Conservation (phyloP, 192 early-diverging fungal genomes). For the Diversispora eburnea region DNA sequence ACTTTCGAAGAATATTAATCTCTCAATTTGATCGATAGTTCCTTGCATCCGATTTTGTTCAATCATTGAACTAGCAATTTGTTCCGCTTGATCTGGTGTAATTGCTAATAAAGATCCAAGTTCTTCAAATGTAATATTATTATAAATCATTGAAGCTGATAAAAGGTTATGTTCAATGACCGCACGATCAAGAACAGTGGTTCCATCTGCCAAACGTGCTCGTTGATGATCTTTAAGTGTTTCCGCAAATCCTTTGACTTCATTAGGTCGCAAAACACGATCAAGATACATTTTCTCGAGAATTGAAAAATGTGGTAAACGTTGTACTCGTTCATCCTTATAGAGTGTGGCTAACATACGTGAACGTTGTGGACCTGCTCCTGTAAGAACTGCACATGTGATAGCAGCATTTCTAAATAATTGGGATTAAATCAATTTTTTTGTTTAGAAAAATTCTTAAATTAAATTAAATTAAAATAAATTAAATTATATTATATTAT, state of each 20-base stretch:
- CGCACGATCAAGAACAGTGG: slow-evolving; percentile 83
- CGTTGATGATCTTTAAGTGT: slow-evolving; percentile 76
- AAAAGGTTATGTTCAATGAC: slow-evolving; percentile 95
- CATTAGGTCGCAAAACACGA: slow-evolving; percentile 70
- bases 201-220: slow-evolving; percentile 67
- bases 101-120: slow-evolving; percentile 76
- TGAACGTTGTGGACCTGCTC: slow-evolving; percentile 85
- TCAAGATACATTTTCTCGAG: slow-evolving; percentile 95
- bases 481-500: no score
- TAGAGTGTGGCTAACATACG: slow-evolving; percentile 85
- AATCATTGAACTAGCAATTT: slow-evolving; percentile 85
- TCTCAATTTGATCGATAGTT: slow-evolving; percentile 89
- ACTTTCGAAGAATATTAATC: slow-evolving; percentile 79
- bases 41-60: slow-evolving; percentile 84
- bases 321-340: slow-evolving; percentile 85
- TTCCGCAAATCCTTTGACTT: slow-evolving; percentile 75
- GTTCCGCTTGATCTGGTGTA: slow-evolving; percentile 77
- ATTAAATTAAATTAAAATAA: no score
- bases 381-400: slow-evolving; percentile 83
- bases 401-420: slow-evolving; percentile 66
- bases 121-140: slow-evolving; percentile 87
- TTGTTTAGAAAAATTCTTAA: neutral
- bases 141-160: slow-evolving; percentile 85
- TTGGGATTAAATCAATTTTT: no score
- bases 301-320: slow-evolving; percentile 70